A percentile compares a stretch with the other conserved stretches of the same genome.
Evolutionary conservation across 192 early-diverging fungal species (phyloP).

Genomic region (Coemansia sp.): DNA sequence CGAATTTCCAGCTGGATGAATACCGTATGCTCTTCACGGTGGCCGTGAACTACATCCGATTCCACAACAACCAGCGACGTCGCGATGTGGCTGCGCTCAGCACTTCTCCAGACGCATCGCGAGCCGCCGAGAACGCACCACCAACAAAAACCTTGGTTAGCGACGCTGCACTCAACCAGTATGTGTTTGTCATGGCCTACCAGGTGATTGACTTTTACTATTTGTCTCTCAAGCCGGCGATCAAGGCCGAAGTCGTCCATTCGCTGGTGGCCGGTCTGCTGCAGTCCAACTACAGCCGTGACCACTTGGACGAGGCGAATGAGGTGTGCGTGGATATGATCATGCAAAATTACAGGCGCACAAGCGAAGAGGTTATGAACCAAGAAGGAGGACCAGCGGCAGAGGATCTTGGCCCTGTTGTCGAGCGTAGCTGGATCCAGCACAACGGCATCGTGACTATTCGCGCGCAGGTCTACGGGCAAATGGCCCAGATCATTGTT

Average conservation of each 20-base stretch:
- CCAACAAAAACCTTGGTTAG: slow-evolving; percentile 3
- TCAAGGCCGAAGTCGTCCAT: slow-evolving; percentile 75
- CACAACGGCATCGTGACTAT: slow-evolving; percentile 83
- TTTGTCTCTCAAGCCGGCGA: slow-evolving; percentile 65
- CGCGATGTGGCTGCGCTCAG: slow-evolving; percentile 17
- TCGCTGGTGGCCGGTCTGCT: slow-evolving; percentile 74
- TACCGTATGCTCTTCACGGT: slow-evolving; percentile 88
- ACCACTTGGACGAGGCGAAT: slow-evolving; percentile 75
- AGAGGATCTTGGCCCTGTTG: slow-evolving; percentile 47
- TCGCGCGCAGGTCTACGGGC: slow-evolving; percentile 57
- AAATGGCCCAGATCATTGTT: slow-evolving; percentile 77
- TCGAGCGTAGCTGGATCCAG: slow-evolving; percentile 73
- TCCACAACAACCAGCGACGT: slow-evolving; percentile 43
- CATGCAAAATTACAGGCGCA: slow-evolving; percentile 61
- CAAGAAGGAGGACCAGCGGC: slow-evolving; percentile 43
- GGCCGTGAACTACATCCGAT: slow-evolving; percentile 78
- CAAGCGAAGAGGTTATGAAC: slow-evolving; percentile 24
- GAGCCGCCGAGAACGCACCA: not conserved
- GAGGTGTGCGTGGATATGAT: slow-evolving; percentile 95
- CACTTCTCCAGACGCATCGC: not conserved
- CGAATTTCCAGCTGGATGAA: slow-evolving; percentile 74
- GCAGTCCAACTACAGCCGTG: slow-evolving; percentile 55
- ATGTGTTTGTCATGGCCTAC: slow-evolving; percentile 88
- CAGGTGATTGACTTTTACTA: slow-evolving; percentile 90
- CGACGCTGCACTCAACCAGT: slow-evolving; percentile 61